Percentiles rank a stretch among this genome's conserved stretches.
phyloP scores from a whole-genome alignment of 176 grass and related monocot species.

The Triticum timopheevii region DNA sequence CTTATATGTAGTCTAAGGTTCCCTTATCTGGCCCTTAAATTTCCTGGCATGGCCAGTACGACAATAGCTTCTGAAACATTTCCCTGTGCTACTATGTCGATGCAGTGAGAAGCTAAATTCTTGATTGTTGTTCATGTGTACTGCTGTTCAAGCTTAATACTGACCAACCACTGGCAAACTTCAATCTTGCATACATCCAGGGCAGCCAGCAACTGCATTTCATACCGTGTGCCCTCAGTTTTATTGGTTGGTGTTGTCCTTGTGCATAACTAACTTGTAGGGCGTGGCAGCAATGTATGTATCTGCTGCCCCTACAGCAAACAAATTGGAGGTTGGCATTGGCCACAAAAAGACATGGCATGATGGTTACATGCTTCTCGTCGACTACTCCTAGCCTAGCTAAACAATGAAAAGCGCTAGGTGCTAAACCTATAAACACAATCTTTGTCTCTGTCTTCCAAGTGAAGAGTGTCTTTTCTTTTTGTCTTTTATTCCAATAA shows the following conservation, averaged over 20 bases:
- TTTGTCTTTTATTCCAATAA: not conserved
- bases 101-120: not conserved
- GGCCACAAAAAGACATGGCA: not conserved
- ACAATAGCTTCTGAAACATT: not conserved
- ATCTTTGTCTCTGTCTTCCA: conserved; percentile 36
- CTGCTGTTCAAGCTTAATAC: not conserved
- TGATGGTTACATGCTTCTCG: conserved; percentile 32
- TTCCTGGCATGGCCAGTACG: not conserved
- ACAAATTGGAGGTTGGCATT: not conserved
- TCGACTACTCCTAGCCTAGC: conserved; percentile 13
- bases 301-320: not conserved
- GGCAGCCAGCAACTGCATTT: not conserved
- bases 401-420: conserved; percentile 23
- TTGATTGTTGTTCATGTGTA: not conserved
- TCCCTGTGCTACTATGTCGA: not conserved
- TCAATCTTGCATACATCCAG: not conserved
- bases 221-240: not conserved
- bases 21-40: not conserved
- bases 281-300: conserved; percentile 8
- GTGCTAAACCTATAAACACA: not conserved
- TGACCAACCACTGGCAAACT: not conserved
- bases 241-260: not conserved
- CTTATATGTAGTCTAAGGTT: not conserved
- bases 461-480: conserved; percentile 38
- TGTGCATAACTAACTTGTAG: conserved; percentile 8